Conservation (phyloP, 1,284 basidiomycete species). For the Ustanciosporium gigantosporum region DNA sequence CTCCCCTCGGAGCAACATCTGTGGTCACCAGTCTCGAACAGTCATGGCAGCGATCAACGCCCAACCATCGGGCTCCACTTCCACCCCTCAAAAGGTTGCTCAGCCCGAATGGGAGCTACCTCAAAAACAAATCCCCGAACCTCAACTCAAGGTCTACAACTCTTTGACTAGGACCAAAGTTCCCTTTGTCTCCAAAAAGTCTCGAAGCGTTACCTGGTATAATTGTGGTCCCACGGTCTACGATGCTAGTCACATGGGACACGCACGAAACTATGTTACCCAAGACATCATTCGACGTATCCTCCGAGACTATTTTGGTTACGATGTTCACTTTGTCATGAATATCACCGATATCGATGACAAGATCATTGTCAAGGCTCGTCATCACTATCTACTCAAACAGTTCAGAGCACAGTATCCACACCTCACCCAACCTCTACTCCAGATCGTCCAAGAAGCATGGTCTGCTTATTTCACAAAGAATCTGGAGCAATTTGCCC, state of each 20-base stretch:
- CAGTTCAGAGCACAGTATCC: slow-evolving; percentile 44
- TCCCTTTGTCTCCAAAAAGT: slow-evolving; percentile 75
- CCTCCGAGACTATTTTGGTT: slow-evolving; percentile 92
- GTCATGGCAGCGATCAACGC: slow-evolving; percentile 35
- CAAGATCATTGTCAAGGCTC: slow-evolving; percentile 71
- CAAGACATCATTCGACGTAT: slow-evolving; percentile 94
- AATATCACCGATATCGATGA: slow-evolving; percentile 99
- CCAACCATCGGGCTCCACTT: slow-evolving; percentile 10
- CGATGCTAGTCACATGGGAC: slow-evolving; percentile 97
- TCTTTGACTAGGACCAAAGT: slow-evolving; percentile 85
- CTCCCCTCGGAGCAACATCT: too few species aligned
- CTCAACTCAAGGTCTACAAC: slow-evolving; percentile 82
- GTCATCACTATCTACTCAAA: slow-evolving; percentile 67
- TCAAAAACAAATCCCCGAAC: slow-evolving; percentile 45
- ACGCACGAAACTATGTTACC: slow-evolving; percentile 97
- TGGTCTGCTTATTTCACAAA: slow-evolving; percentile 53
- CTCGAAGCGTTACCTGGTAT: slow-evolving; percentile 94
- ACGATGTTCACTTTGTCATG: slow-evolving; percentile 98
- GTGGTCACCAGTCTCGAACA: slow-evolving; percentile 1
- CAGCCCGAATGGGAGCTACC: slow-evolving; percentile 37
- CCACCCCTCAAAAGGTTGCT: slow-evolving; percentile 12
- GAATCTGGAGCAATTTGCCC: slow-evolving; percentile 51
- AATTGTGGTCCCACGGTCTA: slow-evolving; percentile 99
- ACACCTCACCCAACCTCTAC: slow-evolving; percentile 39
- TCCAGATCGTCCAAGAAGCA: slow-evolving; percentile 42